Percentiles rank a stretch among this genome's conserved stretches.
phyloP scores from a whole-genome alignment of 106 monocot genomes.

The Cymbidium sinense region DNA sequence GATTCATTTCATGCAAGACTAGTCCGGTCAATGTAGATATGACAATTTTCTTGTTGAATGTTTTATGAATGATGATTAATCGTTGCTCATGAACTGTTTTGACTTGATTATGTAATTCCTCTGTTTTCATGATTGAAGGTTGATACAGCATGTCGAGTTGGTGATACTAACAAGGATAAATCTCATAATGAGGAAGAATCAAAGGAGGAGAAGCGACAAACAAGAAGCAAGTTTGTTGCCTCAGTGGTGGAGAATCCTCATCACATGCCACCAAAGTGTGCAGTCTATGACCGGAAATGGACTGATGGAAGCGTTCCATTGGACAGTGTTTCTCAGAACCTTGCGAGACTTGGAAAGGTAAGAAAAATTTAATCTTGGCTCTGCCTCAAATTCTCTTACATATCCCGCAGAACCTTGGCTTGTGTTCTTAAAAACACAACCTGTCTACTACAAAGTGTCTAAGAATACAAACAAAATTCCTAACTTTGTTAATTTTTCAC shows the following conservation, averaged over 20 bases:
- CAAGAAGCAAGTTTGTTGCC: slow-evolving; percentile 17
- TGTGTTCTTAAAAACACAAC: too few relatives aligned
- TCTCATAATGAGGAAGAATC: slow-evolving; percentile 26
- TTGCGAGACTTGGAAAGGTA: slow-evolving; percentile 86
- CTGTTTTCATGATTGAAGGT: background rate
- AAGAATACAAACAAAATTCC: too few relatives aligned
- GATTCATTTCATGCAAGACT: background rate
- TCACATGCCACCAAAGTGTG: slow-evolving; percentile 26
- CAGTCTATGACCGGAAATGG: slow-evolving; percentile 78
- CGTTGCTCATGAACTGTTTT: background rate
- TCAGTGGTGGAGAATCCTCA: slow-evolving; percentile 26
- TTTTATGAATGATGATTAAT: background rate
- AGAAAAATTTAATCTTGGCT: background rate
- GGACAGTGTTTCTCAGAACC: slow-evolving; percentile 48
- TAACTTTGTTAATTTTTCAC: background rate
- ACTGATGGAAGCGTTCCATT: slow-evolving; percentile 77
- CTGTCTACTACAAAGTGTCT: too few relatives aligned
- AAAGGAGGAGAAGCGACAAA: slow-evolving; percentile 21
- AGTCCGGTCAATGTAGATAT: background rate
- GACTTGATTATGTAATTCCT: background rate
- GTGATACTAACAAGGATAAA: slow-evolving; percentile 33
- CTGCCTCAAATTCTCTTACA: background rate
- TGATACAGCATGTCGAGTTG: slow-evolving; percentile 9
- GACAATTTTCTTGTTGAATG: background rate
- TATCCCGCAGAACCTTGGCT: too few relatives aligned